Conservation (phyloP, 1,284 basidiomycete genomes). For the Fistulinella cinereoalba region DNA sequence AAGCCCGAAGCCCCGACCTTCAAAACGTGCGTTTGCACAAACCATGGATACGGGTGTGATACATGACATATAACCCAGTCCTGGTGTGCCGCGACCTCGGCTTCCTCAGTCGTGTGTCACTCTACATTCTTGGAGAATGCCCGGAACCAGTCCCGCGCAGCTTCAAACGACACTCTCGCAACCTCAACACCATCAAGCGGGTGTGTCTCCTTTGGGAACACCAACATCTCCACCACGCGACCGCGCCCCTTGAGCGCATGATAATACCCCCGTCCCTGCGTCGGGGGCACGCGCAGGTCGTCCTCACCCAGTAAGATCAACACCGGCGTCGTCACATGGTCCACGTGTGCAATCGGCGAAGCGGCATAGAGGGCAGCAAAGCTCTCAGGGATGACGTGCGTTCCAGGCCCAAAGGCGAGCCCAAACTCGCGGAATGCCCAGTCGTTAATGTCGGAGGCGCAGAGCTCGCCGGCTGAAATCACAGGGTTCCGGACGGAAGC, state of each 20-base stretch:
- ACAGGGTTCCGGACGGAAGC: slow-evolving; percentile 70
- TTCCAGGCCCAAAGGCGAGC: slow-evolving; percentile 32
- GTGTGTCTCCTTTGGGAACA: slow-evolving; percentile 63
- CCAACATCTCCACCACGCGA: slow-evolving; percentile 53
- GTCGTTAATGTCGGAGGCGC: slow-evolving; percentile 62
- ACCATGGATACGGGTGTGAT: no score
- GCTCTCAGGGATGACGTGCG: slow-evolving; percentile 43
- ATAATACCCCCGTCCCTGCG: slow-evolving; percentile 62
- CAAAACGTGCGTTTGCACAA: no score
- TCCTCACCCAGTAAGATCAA: slow-evolving; percentile 58
- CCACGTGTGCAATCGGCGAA: slow-evolving; percentile 59
- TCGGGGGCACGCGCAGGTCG: slow-evolving; percentile 63
- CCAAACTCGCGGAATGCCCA: slow-evolving; percentile 68
- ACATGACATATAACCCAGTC: no score
- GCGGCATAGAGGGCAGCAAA: slow-evolving; percentile 46
- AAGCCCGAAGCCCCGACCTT: no score
- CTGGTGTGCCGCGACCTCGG: no score
- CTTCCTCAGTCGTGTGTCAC: no score
- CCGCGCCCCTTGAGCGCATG: slow-evolving; percentile 56
- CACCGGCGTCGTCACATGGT: slow-evolving; percentile 51
- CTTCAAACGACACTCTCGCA: slow-evolving; percentile 49
- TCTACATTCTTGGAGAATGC: slow-evolving; percentile 5
- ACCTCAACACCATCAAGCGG: slow-evolving; percentile 62
- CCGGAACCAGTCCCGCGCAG: slow-evolving; percentile 50
- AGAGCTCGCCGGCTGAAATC: slow-evolving; percentile 54